phyloP scores from a whole-genome alignment of 2,329 filamentous ascomycete genomes.

The Calonectria naviculata region DNA sequence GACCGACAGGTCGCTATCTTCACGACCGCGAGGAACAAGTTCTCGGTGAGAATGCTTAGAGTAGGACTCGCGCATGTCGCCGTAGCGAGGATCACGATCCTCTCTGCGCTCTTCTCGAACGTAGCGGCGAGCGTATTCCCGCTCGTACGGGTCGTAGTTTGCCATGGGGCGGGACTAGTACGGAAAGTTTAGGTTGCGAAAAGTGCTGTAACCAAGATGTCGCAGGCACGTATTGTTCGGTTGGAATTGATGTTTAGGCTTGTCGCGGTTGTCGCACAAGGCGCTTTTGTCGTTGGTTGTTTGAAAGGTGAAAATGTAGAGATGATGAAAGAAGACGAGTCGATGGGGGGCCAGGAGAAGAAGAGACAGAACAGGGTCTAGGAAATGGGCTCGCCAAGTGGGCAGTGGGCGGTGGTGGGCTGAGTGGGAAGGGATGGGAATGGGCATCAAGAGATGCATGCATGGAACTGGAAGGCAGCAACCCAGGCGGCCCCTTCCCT shows the following conservation, averaged over 20 bases:
- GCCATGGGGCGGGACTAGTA: slow-evolving; percentile 43
- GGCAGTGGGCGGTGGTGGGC: slow-evolving; percentile 9
- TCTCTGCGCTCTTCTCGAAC: slow-evolving; percentile 66
- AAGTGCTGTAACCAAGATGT: not conserved
- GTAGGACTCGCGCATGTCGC: slow-evolving; percentile 62
- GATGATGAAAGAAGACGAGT: not conserved
- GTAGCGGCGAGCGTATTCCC: slow-evolving; percentile 61
- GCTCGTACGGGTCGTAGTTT: slow-evolving; percentile 67
- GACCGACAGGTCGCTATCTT: slow-evolving; percentile 79
- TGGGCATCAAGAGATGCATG: slow-evolving; percentile 24
- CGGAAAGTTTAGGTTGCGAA: not conserved
- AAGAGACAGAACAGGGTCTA: not conserved
- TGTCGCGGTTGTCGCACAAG: not conserved
- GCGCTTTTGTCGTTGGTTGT: not conserved
- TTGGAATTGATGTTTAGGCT: not conserved
- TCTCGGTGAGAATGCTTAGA: slow-evolving; percentile 61
- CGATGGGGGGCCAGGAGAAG: not conserved
- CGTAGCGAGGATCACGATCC: slow-evolving; percentile 63
- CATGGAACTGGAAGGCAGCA: slow-evolving; percentile 23
- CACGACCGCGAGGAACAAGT: slow-evolving; percentile 69
- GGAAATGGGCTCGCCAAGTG: slow-evolving; percentile 6
- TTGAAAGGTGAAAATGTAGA: not conserved
- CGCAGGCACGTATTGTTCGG: not conserved
- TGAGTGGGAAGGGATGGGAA: slow-evolving; percentile 17
- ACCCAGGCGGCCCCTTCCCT: slow-evolving; percentile 21